A percentile compares a stretch with the other conserved stretches of the same genome.
Conservation (phyloP, 257 asterid genomes). For the Ilex asprella region DNA sequence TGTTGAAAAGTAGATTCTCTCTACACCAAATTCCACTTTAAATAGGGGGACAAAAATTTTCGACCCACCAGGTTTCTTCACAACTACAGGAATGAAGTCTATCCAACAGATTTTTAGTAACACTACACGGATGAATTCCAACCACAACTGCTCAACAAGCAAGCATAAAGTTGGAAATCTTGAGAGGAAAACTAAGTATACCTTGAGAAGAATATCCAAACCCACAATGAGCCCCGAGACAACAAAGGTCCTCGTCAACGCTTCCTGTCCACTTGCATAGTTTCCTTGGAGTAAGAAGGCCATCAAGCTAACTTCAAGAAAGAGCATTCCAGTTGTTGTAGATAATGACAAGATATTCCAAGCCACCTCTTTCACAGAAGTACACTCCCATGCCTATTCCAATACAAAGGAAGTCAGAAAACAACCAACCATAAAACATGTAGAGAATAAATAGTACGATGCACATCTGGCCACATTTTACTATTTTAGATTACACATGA, state of each 20-base stretch:
- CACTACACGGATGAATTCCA: neutral
- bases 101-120: no score
- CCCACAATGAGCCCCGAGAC: slow-evolving; percentile 37
- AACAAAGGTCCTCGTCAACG: slow-evolving; percentile 33
- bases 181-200: slow-evolving; percentile 2
- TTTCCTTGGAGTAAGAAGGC: slow-evolving; percentile 42
- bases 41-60: no score
- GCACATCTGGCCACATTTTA: neutral
- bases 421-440: neutral
- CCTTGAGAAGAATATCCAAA: slow-evolving; percentile 35
- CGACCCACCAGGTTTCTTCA: no score
- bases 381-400: slow-evolving; percentile 36
- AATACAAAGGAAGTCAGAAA: neutral
- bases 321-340: slow-evolving; percentile 36
- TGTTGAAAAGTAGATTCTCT: neutral
- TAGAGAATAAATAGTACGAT: neutral
- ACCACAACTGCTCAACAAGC: neutral
- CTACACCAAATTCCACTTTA: no score
- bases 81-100: no score
- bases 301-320: slow-evolving; percentile 46
- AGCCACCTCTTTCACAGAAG: slow-evolving; percentile 26
- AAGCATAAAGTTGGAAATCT: neutral
- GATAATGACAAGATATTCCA: slow-evolving; percentile 36
- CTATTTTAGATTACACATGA: neutral
- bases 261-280: slow-evolving; percentile 40